Evolutionary conservation across 495 filamentous ascomycete genomes (phyloP).

Genomic region (Talaromyces stipitatus): DNA sequence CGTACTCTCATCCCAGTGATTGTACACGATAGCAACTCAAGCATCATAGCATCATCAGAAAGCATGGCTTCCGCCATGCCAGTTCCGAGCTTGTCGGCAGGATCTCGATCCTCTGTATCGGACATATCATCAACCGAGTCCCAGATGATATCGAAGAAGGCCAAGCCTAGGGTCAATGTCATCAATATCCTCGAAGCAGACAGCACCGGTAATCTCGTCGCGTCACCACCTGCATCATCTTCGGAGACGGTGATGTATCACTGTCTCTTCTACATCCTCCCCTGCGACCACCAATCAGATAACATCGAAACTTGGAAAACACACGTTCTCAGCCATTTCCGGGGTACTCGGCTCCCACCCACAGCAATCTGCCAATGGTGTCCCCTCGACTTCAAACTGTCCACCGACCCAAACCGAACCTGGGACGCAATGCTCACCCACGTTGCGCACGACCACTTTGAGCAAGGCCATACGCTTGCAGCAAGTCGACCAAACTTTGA

Average conservation of each 20-base stretch:
- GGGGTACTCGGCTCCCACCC: constrained; percentile 26
- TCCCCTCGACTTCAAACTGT: constrained; percentile 19
- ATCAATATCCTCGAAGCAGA: constrained; percentile 5
- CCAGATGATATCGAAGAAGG: background rate
- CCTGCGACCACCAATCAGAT: constrained; percentile 34
- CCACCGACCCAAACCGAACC: constrained; percentile 11
- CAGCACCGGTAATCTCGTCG: constrained; percentile 6
- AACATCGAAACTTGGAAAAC: constrained; percentile 28
- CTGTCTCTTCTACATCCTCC: constrained; percentile 38
- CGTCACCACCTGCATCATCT: background rate
- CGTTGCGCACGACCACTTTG: constrained; percentile 28
- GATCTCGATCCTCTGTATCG: constrained; percentile 1
- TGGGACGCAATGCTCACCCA: constrained; percentile 37
- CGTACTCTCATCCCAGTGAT: background rate
- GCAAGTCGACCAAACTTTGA: constrained; percentile 36
- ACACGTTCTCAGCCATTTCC: constrained; percentile 37
- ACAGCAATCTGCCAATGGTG: constrained; percentile 36
- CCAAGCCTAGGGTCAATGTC: background rate
- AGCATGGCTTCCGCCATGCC: constrained; percentile 5
- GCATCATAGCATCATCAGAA: background rate
- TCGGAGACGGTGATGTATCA: background rate
- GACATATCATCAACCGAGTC: constrained; percentile 1
- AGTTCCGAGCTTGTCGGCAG: constrained; percentile 5
- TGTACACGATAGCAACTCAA: background rate
- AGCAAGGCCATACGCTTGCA: constrained; percentile 31